Base-by-base conservation (phyloP, 352 stramenopile genomes). In the Phytophthora boehmeriae region DNA sequence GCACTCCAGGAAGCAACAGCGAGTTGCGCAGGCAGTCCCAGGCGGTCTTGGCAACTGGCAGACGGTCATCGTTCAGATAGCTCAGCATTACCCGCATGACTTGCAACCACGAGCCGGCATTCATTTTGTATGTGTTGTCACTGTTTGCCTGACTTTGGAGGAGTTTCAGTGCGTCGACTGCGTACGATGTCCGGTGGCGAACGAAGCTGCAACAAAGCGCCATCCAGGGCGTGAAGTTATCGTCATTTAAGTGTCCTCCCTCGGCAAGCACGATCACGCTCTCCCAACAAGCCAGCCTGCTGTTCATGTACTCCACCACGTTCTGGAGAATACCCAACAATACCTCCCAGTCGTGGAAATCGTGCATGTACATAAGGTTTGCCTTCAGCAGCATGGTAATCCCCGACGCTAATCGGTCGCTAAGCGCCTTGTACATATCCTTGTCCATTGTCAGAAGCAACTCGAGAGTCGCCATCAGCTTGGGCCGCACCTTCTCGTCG, bases 311-410 rank as follows among this genome's bases (percentile, higher is more conserved):
- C 74, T 91, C 80, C 13, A 92, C 83, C 1, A 93, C 80, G 32
- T 87, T 83, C 44, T 90, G 75, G 16, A 96, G 50, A 27, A 96
- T 87, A 17, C 81, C 78, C 50, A 94, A 54, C 14, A 92, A 61
- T 13, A 90, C 73, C n/a, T 80, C 46, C 83, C 86, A 92, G 51
- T 95, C 85, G 66, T 86, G 72, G 47, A 92, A 92, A 28, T 91
- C 71, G 59, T 93, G 80, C 85, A 96, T 92, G 75, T 96, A 96
- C 61, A 94, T 85, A 14, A 92, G 66, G 34, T 96, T 96, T 1
- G 87, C 87, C 70, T 94, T 94, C 17, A 96, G 62, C 22, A 94
- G 60, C 75, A 94, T 88, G 34, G 90, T 91, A 45, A 96, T 86
- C 1, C 87, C 87, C 0, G 84, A 88, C 3, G 87, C 84, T 5